These are phyloP conservation scores for Colletotrichum graminicola DNA, from an alignment of 2,329 filamentous ascomycete species.

Conservation along the genomic window DNA sequence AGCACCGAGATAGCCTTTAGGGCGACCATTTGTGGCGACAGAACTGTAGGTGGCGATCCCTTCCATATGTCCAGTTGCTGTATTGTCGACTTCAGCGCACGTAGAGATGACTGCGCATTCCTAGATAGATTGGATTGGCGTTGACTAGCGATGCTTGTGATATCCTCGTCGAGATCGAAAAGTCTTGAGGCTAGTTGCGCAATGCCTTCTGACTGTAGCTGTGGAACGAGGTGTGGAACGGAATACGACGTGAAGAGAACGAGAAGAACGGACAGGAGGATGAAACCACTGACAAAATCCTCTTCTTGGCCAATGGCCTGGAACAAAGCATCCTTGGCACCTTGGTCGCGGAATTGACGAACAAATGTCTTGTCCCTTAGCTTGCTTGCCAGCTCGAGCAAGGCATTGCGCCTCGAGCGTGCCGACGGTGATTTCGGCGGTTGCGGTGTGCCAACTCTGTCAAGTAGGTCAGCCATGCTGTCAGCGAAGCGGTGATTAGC, in stretches of 20 bases:
- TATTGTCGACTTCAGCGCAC: constrained; percentile 66
- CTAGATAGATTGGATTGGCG: constrained; percentile 78
- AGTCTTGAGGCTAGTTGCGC: constrained; percentile 68
- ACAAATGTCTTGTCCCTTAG: constrained; percentile 73
- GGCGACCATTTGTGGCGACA: constrained; percentile 74
- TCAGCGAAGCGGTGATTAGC: constrained; percentile 76
- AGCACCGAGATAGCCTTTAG: constrained; percentile 66
- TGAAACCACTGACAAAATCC: constrained; percentile 73
- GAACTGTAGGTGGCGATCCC: constrained; percentile 57
- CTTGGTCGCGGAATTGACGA: constrained; percentile 79
- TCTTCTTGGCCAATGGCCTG: constrained; percentile 69
- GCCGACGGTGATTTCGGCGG: constrained; percentile 58
- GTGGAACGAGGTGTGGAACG: constrained; percentile 69
- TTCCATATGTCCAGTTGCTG: constrained; percentile 71
- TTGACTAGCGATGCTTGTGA: constrained; percentile 72
- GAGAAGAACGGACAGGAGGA: constrained; percentile 72
- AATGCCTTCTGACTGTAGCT: constrained; percentile 67
- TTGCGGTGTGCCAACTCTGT: constrained; percentile 67
- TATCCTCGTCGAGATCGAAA: constrained; percentile 65
- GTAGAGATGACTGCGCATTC: constrained; percentile 68
- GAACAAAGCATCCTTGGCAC: constrained; percentile 77
- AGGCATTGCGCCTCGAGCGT: constrained; percentile 68
- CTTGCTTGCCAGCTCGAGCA: constrained; percentile 71
- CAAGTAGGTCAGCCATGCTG: constrained; percentile 73
- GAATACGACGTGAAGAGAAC: constrained; percentile 72